Conservation (phyloP, 257 asterid species). For the Forsythia viridissima region DNA sequence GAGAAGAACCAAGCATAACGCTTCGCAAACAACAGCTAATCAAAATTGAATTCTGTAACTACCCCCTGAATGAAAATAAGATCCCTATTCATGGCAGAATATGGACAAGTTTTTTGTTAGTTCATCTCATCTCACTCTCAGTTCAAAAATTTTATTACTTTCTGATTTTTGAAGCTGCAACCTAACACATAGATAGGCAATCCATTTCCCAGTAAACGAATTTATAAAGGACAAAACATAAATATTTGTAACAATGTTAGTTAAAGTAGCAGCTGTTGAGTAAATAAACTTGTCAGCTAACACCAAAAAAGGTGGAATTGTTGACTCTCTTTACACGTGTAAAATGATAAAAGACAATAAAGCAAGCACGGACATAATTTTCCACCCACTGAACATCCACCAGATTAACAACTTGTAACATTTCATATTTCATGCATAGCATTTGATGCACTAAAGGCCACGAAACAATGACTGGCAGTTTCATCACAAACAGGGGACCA, state of each 20-base stretch:
- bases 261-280: not conserved
- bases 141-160: not conserved
- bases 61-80: not conserved
- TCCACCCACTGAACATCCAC: not conserved
- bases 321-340: not conserved
- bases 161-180: not conserved
- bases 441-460: not conserved
- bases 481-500: not conserved
- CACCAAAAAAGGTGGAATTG: not conserved
- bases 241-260: not conserved
- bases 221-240: not conserved
- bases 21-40: not conserved
- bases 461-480: not conserved
- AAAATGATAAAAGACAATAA: not conserved
- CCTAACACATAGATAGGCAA: not conserved
- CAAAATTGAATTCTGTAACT: not conserved
- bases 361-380: not conserved
- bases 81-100: not conserved
- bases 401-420: not conserved
- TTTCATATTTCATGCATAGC: not conserved
- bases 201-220: not conserved
- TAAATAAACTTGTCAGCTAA: not conserved
- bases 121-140: not conserved
- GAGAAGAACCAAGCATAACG: not conserved
- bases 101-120: not conserved